A percentile compares a stretch with the other conserved stretches of the same genome.
These are phyloP conservation scores for Flaveria ramosissima DNA, from an alignment of 129 eudicot species.

Conservation along the genomic window DNA sequence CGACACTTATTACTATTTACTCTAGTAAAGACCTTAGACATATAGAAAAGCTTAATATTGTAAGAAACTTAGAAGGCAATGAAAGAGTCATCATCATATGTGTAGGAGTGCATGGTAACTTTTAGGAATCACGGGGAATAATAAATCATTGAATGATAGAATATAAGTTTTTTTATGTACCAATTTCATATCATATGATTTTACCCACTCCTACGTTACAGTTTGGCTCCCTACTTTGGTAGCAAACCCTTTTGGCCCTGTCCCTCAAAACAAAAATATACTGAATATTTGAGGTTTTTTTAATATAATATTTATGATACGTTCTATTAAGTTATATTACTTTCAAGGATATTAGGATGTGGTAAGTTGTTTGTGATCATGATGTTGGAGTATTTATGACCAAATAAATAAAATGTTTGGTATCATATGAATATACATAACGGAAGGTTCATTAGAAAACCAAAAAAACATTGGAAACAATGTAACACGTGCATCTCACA, in stretches of 20 bases:
- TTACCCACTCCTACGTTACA: constrained; percentile 8
- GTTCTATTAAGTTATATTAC: not conserved
- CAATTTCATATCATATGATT: constrained; percentile 16
- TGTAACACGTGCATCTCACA: too few species aligned
- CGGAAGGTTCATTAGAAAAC: too few species aligned
- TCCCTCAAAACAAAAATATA: constrained; percentile 1
- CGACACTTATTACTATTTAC: not conserved
- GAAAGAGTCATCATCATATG: constrained; percentile 16
- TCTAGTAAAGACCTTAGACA: not conserved
- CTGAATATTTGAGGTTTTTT: not conserved
- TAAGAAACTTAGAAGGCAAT: not conserved
- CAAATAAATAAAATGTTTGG: not conserved
- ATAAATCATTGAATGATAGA: constrained; percentile 16
- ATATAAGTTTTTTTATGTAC: constrained; percentile 22
- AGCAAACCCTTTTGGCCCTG: constrained; percentile 27
- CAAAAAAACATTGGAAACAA: too few species aligned
- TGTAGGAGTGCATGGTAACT: constrained; percentile 19
- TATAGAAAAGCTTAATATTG: not conserved
- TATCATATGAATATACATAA: too few species aligned
- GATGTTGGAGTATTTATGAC: not conserved
- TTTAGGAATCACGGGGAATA: constrained; percentile 37
- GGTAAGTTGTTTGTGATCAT: not conserved
- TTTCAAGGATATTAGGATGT: not conserved
- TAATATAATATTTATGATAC: not conserved
- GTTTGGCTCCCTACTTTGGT: constrained; percentile 28